A percentile compares a stretch with the other conserved stretches of the same genome.
phyloP scores from a whole-genome alignment of 164 flowering plant genomes.

The Nelumbo lutea region DNA sequence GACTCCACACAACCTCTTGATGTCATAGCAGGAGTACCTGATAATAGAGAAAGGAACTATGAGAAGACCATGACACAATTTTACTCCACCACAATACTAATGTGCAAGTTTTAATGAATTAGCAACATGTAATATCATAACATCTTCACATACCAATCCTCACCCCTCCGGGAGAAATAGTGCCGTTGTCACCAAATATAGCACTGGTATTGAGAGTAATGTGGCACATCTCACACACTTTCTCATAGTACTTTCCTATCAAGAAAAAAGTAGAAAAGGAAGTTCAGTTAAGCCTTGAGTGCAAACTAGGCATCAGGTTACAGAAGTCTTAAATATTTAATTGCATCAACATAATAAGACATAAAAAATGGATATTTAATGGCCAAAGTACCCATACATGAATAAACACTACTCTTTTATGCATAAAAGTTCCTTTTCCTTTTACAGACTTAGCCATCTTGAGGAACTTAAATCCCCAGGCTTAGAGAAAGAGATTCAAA shows the following conservation, averaged over 20 bases:
- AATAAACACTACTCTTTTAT: too few species aligned
- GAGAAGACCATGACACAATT: not conserved
- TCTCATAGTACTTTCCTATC: conserved; percentile 72
- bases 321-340: not conserved
- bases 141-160: conserved; percentile 59
- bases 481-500: too few species aligned
- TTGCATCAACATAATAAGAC: not conserved
- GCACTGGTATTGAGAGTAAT: conserved; percentile 79
- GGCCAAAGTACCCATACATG: too few species aligned
- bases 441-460: too few species aligned
- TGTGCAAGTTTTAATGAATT: not conserved
- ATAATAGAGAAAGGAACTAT: not conserved
- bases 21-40: conserved; percentile 96
- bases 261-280: conserved; percentile 9
- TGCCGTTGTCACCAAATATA: conserved; percentile 73
- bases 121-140: not conserved
- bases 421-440: too few species aligned
- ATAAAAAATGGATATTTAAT: too few species aligned
- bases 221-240: conserved; percentile 77
- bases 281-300: not conserved
- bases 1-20: conserved; percentile 83
- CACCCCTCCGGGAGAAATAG: conserved; percentile 77
- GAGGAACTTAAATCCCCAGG: too few species aligned
- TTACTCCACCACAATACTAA: too few species aligned
- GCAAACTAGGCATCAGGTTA: not conserved